Base-by-base conservation (phyloP, 495 filamentous ascomycete species). In the Trichoderma asperelloides region DNA sequence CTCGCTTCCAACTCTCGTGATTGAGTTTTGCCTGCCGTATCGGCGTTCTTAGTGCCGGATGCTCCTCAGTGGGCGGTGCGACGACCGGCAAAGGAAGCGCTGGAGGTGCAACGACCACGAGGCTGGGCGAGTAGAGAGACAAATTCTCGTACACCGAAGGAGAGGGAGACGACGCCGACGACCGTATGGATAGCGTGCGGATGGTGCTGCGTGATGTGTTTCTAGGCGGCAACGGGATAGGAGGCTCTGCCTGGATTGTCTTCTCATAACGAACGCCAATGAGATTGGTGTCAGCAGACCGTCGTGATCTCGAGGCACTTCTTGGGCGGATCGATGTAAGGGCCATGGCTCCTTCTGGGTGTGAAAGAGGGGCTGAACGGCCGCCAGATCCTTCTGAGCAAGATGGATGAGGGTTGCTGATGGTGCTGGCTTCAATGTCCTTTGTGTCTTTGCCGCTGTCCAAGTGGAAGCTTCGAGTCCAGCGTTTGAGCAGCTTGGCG, bases 181-280 rank as follows among this genome's bases (percentile, higher is more conserved):
- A 65, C 11, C 23, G 55, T 13, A 60, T 28, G 6, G 55, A 60
- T 12, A 60, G 55, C 23, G 55, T 60, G 9, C 55, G 55, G 6
- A 60, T 30, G 27, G 64, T 49, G 71, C 49, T 70, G 65, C 78
- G 77, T 28, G 68, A 69, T 12, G 74, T 72, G 51, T 73, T 74
- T 37, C 75, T 73, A 33, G 79, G 77, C 66, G 81, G 79, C 27
- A 85, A 74, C 1, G 82, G 84, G 63, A 84, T 84, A 8, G 86
- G 85, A 37, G 83, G 81, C 70, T 86, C 79, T 18, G 81, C 82
- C 68, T 81, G 77, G 39, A 78, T 72, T 16, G 84, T 85, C 69
- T 85, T 76, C 69, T 86, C 82, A 74, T 88, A 87, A 21, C 83
- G 80, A 62, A 87, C 69, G 41, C 76, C 82, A 62, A 82, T 78